phyloP scores from a whole-genome alignment of 2,329 filamentous ascomycete species.

The Proliferodiscus dingleyae region DNA sequence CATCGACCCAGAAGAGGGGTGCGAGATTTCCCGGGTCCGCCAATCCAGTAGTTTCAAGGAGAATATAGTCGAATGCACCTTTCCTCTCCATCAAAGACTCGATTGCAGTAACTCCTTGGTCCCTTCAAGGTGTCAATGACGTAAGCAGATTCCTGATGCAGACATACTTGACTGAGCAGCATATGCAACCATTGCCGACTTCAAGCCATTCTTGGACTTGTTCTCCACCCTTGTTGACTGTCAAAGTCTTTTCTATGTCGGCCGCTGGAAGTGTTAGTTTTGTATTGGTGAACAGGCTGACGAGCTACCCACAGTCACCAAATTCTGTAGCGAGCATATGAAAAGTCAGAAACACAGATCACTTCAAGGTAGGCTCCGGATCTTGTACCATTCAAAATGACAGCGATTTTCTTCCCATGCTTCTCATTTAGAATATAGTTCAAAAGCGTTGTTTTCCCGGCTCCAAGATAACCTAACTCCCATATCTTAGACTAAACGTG shows the following conservation, averaged over 20 bases:
- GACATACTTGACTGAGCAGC: constrained; percentile 85
- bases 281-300: neutral
- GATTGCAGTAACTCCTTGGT: constrained; percentile 89
- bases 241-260: constrained; percentile 94
- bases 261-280: constrained; percentile 46
- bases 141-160: neutral
- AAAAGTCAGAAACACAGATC: neutral
- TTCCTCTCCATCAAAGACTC: constrained; percentile 93
- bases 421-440: constrained; percentile 95
- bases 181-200: constrained; percentile 93
- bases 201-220: constrained; percentile 93
- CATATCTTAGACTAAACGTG: constrained; percentile 3
- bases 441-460: constrained; percentile 89
- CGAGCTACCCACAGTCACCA: constrained; percentile 61
- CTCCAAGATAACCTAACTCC: constrained; percentile 78
- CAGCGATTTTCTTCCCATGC: constrained; percentile 96
- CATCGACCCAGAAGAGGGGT: constrained; percentile 95
- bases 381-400: constrained; percentile 78
- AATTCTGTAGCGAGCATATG: constrained; percentile 52
- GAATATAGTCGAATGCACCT: constrained; percentile 93
- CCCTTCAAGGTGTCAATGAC: constrained; percentile 44
- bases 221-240: constrained; percentile 77
- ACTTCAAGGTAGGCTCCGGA: constrained; percentile 15
- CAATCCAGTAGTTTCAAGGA: constrained; percentile 91
- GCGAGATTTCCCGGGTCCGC: constrained; percentile 95